phyloP scores from a whole-genome alignment of 2,329 filamentous ascomycete species.

The Aureobasidium namibiae region DNA sequence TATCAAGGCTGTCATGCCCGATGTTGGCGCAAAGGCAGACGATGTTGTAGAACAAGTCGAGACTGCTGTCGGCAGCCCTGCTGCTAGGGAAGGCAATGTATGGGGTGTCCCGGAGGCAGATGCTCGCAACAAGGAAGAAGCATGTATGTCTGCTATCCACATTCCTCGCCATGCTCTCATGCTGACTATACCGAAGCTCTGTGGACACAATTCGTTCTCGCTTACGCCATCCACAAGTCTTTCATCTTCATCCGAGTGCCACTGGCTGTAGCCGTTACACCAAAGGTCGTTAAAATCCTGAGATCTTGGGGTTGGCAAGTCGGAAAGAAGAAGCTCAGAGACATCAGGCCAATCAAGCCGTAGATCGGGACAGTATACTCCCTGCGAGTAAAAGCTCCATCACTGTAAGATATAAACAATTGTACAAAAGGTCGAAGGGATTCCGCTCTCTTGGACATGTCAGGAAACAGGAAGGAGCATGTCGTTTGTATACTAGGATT shows the following conservation, averaged over 20 bases:
- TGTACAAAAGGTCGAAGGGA: not conserved
- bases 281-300: constrained; percentile 86
- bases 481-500: not conserved
- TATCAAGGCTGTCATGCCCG: constrained; percentile 46
- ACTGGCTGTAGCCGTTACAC: constrained; percentile 78
- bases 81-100: constrained; percentile 19
- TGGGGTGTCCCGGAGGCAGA: constrained; percentile 21
- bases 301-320: constrained; percentile 92
- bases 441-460: not conserved
- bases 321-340: constrained; percentile 57
- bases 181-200: constrained; percentile 39
- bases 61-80: constrained; percentile 29
- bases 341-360: not conserved
- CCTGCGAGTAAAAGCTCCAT: not conserved
- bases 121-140: constrained; percentile 18
- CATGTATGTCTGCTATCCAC: constrained; percentile 17
- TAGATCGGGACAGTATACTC: not conserved
- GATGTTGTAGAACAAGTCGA: constrained; percentile 14
- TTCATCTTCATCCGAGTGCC: constrained; percentile 96
- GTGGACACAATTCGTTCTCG: constrained; percentile 82
- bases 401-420: not conserved
- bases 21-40: constrained; percentile 33
- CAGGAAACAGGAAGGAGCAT: not conserved
- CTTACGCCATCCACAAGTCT: constrained; percentile 96
- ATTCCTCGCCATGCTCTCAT: not conserved